A percentile compares a stretch with the other conserved stretches of the same genome.
These are phyloP conservation scores for Sarcodon sp. DNA, from an alignment of 768 basidiomycete species.

Conservation along the genomic window DNA sequence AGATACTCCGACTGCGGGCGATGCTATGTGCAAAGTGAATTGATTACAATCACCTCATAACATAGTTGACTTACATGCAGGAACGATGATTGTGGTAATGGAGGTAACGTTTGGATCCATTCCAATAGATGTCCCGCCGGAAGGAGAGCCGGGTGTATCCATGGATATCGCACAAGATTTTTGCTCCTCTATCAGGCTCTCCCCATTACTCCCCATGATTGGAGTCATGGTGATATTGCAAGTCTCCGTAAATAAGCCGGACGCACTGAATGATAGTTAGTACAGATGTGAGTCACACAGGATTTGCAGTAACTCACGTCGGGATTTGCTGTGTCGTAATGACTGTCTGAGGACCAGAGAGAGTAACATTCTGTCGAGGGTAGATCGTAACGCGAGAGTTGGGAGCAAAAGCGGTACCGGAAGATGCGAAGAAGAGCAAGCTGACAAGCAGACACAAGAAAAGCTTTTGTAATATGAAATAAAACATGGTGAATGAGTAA, in stretches of 20 bases:
- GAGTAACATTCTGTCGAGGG: neutral
- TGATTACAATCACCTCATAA: neutral
- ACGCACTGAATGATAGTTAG: conserved; percentile 4
- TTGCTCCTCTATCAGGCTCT: conserved; percentile 18
- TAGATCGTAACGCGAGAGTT: neutral
- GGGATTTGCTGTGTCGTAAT: neutral
- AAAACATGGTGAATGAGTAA: neutral
- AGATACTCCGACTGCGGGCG: neutral
- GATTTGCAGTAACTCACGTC: neutral
- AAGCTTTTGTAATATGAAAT: neutral
- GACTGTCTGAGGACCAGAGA: neutral
- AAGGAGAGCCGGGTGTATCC: too few species aligned
- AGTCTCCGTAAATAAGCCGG: conserved; percentile 20
- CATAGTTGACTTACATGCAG: neutral
- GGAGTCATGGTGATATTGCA: conserved; percentile 24
- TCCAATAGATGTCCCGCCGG: too few species aligned
- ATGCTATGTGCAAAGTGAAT: neutral
- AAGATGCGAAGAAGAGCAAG: neutral
- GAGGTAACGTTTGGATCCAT: neutral
- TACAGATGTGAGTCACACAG: neutral
- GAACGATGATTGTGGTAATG: neutral
- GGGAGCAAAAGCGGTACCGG: neutral
- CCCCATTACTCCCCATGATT: conserved; percentile 14
- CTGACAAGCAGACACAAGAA: neutral
- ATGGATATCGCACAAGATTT: conserved; percentile 7